Conservation (phyloP, 306 rosid species). For the Ammopiptanthus mongolicus region DNA sequence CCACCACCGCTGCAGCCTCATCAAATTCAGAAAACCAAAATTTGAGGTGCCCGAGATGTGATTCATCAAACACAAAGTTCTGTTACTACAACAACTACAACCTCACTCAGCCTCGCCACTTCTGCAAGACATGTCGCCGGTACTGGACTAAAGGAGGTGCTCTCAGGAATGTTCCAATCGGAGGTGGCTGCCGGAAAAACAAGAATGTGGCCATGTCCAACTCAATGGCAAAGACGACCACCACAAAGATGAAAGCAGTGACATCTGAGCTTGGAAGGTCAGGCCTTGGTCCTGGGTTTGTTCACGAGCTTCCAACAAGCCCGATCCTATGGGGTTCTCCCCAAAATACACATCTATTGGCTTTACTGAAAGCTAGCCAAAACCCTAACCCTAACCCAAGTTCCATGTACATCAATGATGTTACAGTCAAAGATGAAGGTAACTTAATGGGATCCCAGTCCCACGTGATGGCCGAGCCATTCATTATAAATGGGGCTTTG, state of each 20-base stretch:
- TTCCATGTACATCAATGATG: background rate
- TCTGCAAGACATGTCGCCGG: slow-evolving; percentile 97
- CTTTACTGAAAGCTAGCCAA: slow-evolving; percentile 61
- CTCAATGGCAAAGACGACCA: slow-evolving; percentile 25
- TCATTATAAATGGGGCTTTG: slow-evolving; percentile 17
- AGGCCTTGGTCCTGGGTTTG: slow-evolving; percentile 36
- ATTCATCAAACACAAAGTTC: slow-evolving; percentile 76
- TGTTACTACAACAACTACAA: slow-evolving; percentile 90
- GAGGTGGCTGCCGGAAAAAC: slow-evolving; percentile 78
- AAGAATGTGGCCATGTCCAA: slow-evolving; percentile 29
- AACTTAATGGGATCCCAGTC: slow-evolving; percentile 43
- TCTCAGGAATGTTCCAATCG: slow-evolving; percentile 66
- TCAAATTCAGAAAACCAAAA: slow-evolving; percentile 46
- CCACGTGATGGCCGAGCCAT: slow-evolving; percentile 48
- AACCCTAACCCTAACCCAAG: slow-evolving; percentile 50
- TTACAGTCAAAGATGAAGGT: slow-evolving; percentile 42
- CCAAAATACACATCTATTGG: slow-evolving; percentile 63
- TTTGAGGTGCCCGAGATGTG: slow-evolving; percentile 75
- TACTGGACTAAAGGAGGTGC: slow-evolving; percentile 91
- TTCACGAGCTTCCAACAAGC: slow-evolving; percentile 34
- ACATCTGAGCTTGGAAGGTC: slow-evolving; percentile 56
- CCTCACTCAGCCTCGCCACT: slow-evolving; percentile 97
- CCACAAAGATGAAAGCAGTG: slow-evolving; percentile 51
- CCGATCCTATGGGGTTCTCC: slow-evolving; percentile 92
- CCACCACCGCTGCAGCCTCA: slow-evolving; percentile 9